phyloP scores from a whole-genome alignment of 352 stramenopile species.

The Peronospora farinosa region DNA sequence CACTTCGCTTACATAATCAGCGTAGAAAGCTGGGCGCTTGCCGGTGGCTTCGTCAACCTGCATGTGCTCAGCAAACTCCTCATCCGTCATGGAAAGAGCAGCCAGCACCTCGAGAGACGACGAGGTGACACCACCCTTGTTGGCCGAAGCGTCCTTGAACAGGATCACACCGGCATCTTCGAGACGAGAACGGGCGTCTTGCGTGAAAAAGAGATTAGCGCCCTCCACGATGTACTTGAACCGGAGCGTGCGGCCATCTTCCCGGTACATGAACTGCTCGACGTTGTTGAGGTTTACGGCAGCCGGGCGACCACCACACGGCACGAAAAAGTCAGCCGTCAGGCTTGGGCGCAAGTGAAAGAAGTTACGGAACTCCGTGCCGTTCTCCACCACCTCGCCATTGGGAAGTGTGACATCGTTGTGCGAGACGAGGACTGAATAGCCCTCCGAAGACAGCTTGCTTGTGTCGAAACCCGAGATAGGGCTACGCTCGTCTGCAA shows the following conservation, averaged over 20 bases:
- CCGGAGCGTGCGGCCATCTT: slow-evolving; percentile 72
- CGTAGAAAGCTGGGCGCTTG: slow-evolving; percentile 64
- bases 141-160: slow-evolving; percentile 94
- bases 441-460: slow-evolving; percentile 62
- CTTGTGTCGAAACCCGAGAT: slow-evolving; percentile 88
- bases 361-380: slow-evolving; percentile 92
- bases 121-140: slow-evolving; percentile 81
- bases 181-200: slow-evolving; percentile 90
- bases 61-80: slow-evolving; percentile 80
- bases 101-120: slow-evolving; percentile 76
- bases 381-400: slow-evolving; percentile 86
- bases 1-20: slow-evolving; percentile 72
- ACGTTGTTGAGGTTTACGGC: slow-evolving; percentile 96
- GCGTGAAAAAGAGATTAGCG: slow-evolving; percentile 96
- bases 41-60: slow-evolving; percentile 55
- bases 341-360: slow-evolving; percentile 93
- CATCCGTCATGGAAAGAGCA: slow-evolving; percentile 63
- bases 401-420: slow-evolving; percentile 67
- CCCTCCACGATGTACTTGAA: slow-evolving; percentile 96
- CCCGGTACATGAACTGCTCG: slow-evolving; percentile 80
- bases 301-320: slow-evolving; percentile 91
- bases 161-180: slow-evolving; percentile 94
- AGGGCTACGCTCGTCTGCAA: slow-evolving; percentile 83
- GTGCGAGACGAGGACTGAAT: slow-evolving; percentile 59
- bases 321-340: slow-evolving; percentile 95